Evolutionary conservation across 148 eudicot genomes (phyloP), one percentile per base, ranked within the genome.

Genomic region (Rhododendron kiyosumense): DNA sequence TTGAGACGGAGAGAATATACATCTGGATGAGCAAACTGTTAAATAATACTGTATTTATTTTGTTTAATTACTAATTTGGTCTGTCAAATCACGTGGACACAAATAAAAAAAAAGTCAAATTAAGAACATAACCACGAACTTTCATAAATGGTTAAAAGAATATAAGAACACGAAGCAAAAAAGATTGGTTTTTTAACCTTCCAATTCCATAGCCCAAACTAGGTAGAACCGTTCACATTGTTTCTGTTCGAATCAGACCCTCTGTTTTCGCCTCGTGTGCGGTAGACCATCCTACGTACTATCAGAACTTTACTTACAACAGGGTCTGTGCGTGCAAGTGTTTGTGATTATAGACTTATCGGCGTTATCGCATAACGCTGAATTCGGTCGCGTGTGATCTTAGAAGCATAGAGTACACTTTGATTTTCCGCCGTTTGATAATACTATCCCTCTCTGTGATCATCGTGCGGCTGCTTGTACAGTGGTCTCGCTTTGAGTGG

Each of bases 361-460:
- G 34, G 34, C 34, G 34, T 32, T 32, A 46, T 46, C 0, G 49
- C 3, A 9, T 46, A 46, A 12, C 2, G 3, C 79, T 15, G 11
- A 15, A 24, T 24, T 45, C 34, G 3, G n/a, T 9, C 18, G 76
- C 76, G 3, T 4, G 5, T 41, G 1, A 20, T 76, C 48, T 12
- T 9, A 46, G 11, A 46, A 46, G 49, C 2, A 24, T 45, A 57
- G 84, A 34, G 36, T 81, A 26, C n/a, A 73, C 46, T 0, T 51
- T 32, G 18, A 81, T 17, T 81, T 81, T 54, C 63, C 69, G 67
- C 45, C 83, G 83, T 30, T 51, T 80, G 83, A 51, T 81, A 65
- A 51, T 81, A 45, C 51, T 38, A 5, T 63, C 36, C 28, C 45
- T 34, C 41, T 30, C 34, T 3, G 83, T 3, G 22, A 80, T 49